A percentile compares a stretch with the other conserved stretches of the same genome.
phyloP scores from a whole-genome alignment of 108 stramenopile species.

The Pseudonitzschia delicatissima region DNA sequence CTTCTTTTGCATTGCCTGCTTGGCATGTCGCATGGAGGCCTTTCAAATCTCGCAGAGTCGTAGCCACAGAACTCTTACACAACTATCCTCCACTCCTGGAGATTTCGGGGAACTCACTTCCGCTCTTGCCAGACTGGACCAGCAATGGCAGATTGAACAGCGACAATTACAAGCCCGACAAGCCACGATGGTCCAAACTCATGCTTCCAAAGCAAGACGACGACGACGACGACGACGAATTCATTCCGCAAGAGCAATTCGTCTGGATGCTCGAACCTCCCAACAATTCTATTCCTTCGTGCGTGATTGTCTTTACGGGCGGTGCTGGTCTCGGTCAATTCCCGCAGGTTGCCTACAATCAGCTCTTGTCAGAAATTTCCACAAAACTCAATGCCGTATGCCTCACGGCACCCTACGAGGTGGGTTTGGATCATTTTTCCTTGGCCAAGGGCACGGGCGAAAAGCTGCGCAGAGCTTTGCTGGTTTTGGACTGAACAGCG shows the following conservation, averaged over 20 bases:
- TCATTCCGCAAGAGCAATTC: constrained; percentile 20
- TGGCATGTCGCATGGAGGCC: too few relatives aligned
- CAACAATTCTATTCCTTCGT: constrained; percentile 50
- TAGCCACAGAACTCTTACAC: not conserved
- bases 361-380: constrained; percentile 52
- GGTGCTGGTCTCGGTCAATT: constrained; percentile 80
- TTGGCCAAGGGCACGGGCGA: constrained; percentile 64
- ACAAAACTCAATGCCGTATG: constrained; percentile 61
- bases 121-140: constrained; percentile 59
- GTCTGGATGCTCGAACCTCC: constrained; percentile 79
- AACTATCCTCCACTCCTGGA: not conserved
- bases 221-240: constrained; percentile 25
- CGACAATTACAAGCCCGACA: constrained; percentile 12
- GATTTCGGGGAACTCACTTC: constrained; percentile 39
- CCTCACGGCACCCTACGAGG: constrained; percentile 67
- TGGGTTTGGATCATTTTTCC: constrained; percentile 76
- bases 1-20: not conserved
- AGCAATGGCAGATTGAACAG: constrained; percentile 66
- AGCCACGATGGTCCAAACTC: constrained; percentile 64
- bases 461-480: constrained; percentile 47
- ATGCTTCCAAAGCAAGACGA: constrained; percentile 29
- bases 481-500: constrained; percentile 51
- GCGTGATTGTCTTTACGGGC: constrained; percentile 75
- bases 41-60: too few relatives aligned
- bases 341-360: constrained; percentile 77